A percentile compares a stretch with the other conserved stretches of the same genome.
These are phyloP conservation scores for Beauveria sp. DNA, from an alignment of 2,329 filamentous ascomycete species.

Conservation along the genomic window DNA sequence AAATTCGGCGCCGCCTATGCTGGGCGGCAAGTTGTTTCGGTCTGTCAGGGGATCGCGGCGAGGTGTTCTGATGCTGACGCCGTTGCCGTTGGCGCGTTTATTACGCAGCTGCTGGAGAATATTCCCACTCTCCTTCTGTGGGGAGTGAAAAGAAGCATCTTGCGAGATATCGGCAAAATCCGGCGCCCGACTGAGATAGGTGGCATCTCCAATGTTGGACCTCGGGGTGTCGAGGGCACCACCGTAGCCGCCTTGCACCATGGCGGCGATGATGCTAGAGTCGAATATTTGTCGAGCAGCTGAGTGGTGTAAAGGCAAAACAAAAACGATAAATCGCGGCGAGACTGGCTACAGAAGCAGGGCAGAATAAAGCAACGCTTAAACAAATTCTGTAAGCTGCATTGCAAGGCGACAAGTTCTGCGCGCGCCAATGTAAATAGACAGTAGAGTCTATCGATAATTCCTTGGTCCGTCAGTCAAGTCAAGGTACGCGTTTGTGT, in stretches of 20 bases:
- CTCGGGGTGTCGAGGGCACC: constrained; percentile 74
- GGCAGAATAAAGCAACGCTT: constrained; percentile 11
- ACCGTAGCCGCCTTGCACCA: constrained; percentile 57
- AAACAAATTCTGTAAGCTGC: neutral
- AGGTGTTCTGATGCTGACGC: constrained; percentile 62
- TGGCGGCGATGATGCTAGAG: constrained; percentile 23
- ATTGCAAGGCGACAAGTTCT: neutral
- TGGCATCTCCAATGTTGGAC: constrained; percentile 77
- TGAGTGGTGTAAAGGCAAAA: constrained; percentile 11
- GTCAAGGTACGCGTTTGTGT: constrained; percentile 22
- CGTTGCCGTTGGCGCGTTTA: constrained; percentile 46
- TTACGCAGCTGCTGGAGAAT: constrained; percentile 69
- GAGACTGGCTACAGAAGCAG: neutral
- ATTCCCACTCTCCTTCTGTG: constrained; percentile 55
- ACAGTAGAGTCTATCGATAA: neutral
- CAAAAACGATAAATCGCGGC: neutral
- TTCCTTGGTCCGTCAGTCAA: constrained; percentile 4
- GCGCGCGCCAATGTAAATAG: neutral
- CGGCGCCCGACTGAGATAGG: constrained; percentile 61
- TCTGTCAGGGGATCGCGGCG: constrained; percentile 65
- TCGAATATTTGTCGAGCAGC: constrained; percentile 3
- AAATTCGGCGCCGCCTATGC: constrained; percentile 69
- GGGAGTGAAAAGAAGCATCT: constrained; percentile 80
- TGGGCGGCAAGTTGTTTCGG: constrained; percentile 61
- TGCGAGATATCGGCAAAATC: constrained; percentile 75